Conservation (phyloP, 2,329 filamentous ascomycete genomes). For the Tolypocladium tropicale region DNA sequence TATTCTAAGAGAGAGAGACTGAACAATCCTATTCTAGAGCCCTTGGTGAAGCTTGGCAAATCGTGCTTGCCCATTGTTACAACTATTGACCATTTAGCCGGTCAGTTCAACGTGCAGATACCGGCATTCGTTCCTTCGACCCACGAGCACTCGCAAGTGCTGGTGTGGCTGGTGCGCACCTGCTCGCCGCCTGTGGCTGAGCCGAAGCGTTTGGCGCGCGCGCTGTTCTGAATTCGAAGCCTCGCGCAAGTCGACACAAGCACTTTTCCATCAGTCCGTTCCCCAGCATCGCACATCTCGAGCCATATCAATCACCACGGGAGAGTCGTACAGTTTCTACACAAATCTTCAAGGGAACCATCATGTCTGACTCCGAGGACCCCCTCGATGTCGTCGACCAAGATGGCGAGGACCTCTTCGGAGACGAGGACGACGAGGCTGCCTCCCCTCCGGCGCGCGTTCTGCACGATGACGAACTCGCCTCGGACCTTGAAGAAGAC, state of each 20-base stretch:
- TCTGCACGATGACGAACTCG: constrained; percentile 51
- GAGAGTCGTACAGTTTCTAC: background rate
- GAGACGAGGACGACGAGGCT: constrained; percentile 46
- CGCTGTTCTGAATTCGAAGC: background rate
- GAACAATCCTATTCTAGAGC: too few relatives aligned
- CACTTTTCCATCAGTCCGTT: background rate
- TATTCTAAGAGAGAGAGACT: too few relatives aligned
- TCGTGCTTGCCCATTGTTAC: background rate
- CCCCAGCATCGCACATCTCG: background rate
- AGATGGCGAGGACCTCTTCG: constrained; percentile 52
- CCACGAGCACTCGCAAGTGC: too few relatives aligned
- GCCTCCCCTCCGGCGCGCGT: constrained; percentile 51
- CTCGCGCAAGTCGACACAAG: background rate
- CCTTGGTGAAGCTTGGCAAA: background rate
- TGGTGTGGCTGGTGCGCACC: background rate
- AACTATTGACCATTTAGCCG: too few relatives aligned
- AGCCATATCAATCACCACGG: background rate
- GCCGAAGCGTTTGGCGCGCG: background rate
- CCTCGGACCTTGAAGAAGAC: constrained; percentile 38
- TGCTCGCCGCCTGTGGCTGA: background rate
- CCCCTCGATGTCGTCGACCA: constrained; percentile 41
- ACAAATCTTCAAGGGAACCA: background rate
- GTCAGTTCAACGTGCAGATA: too few relatives aligned
- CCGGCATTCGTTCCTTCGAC: too few relatives aligned
- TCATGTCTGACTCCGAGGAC: constrained; percentile 49